Percentiles rank a stretch among this genome's conserved stretches.
Evolutionary conservation across 306 rosid species (phyloP).

Genomic region (Lithocarpus polystachyus): DNA sequence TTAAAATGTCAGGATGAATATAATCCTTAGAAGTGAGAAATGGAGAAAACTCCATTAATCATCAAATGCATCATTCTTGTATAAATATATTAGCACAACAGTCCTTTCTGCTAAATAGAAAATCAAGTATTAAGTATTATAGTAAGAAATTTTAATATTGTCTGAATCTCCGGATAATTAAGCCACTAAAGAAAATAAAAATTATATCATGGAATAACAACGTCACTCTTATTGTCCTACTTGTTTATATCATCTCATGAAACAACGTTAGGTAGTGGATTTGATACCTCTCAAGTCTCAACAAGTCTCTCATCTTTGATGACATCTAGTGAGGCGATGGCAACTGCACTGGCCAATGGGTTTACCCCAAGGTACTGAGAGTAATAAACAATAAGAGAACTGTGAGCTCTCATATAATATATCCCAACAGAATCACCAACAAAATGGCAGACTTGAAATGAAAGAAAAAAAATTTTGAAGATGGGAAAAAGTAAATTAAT

Average conservation of each 20-base stretch:
- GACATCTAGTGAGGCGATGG: constrained; percentile 81
- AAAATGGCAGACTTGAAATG: not conserved
- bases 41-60: too few species aligned
- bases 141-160: too few species aligned
- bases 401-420: constrained; percentile 22
- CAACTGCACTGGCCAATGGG: constrained; percentile 95
- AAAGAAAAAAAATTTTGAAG: not conserved
- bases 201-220: not conserved
- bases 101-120: too few species aligned
- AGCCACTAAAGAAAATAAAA: too few species aligned
- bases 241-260: constrained; percentile 6
- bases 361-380: constrained; percentile 91
- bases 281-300: constrained; percentile 75
- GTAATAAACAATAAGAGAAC: constrained; percentile 6
- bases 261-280: constrained; percentile 11
- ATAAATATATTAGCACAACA: too few species aligned
- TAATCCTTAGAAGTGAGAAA: too few species aligned
- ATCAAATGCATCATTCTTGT: too few species aligned
- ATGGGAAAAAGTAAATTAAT: not conserved
- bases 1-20: too few species aligned
- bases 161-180: too few species aligned
- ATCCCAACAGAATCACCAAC: not conserved
- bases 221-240: not conserved
- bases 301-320: constrained; percentile 68
- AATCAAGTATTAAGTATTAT: too few species aligned